phyloP scores from a whole-genome alignment of 495 filamentous ascomycete species.

The Penicillium psychrofluorescens region DNA sequence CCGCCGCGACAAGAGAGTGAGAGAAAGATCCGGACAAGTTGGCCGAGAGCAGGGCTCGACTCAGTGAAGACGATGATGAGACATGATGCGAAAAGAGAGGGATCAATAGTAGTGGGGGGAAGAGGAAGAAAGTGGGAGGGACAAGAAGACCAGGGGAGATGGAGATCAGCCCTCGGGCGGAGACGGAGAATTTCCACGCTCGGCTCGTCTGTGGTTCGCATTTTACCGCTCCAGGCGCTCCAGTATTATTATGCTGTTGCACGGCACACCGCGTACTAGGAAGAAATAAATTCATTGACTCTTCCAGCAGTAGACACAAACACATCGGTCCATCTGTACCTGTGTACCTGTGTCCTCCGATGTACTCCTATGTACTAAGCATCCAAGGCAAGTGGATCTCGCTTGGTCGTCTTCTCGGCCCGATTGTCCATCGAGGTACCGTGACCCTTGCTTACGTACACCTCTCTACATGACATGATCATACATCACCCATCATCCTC shows the following conservation, averaged over 20 bases:
- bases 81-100: background rate
- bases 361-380: too few relatives aligned
- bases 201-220: background rate
- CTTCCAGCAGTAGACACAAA: too few relatives aligned
- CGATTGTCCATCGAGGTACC: background rate
- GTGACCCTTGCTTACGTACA: background rate
- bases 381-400: too few relatives aligned
- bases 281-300: background rate
- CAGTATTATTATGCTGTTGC: background rate
- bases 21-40: background rate
- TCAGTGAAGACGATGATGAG: background rate
- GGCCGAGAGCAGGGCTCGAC: background rate
- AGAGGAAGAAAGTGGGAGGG: background rate
- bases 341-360: too few relatives aligned
- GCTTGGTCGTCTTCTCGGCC: too few relatives aligned
- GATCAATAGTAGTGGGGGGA: background rate
- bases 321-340: too few relatives aligned
- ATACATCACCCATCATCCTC: background rate
- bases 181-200: background rate
- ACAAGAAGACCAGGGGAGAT: background rate
- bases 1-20: background rate
- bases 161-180: constrained; percentile 8
- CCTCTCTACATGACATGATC: constrained; percentile 1
- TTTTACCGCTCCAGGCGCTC: background rate
- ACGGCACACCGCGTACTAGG: background rate